These are phyloP conservation scores for Ceratobasidium sp. DNA, from an alignment of 1,284 basidiomycete species.

Conservation along the genomic window DNA sequence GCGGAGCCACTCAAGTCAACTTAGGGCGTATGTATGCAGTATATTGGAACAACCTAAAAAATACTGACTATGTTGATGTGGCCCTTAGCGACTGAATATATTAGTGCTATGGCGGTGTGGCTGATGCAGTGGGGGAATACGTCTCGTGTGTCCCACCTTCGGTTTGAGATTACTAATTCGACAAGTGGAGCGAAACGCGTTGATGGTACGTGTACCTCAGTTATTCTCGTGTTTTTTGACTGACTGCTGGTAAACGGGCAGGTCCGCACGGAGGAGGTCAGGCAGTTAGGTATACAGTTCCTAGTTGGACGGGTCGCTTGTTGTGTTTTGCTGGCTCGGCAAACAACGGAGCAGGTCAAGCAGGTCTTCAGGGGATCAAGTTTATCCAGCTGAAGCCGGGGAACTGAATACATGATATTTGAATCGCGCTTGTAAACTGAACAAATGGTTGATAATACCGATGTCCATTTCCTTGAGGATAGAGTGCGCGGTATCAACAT, in stretches of 20 bases:
- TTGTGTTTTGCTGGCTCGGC: not conserved
- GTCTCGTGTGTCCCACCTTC: not conserved
- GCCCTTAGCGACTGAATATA: not conserved
- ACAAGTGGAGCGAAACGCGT: conserved; percentile 4
- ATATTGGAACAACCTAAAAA: not conserved
- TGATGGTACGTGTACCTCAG: not conserved
- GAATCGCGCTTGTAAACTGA: not conserved
- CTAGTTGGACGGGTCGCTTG: not conserved
- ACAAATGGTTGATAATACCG: not conserved
- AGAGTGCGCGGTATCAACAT: too few species aligned
- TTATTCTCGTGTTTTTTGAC: too few species aligned
- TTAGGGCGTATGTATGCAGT: not conserved
- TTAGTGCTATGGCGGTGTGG: not conserved
- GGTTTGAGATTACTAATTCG: conserved; percentile 3
- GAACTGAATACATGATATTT: not conserved
- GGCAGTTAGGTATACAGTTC: not conserved
- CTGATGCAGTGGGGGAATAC: not conserved
- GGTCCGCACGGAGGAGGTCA: not conserved
- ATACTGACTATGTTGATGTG: not conserved
- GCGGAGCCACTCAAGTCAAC: not conserved
- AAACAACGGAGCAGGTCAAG: not conserved
- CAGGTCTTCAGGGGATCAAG: not conserved
- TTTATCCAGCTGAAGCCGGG: not conserved
- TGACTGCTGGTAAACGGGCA: not conserved
- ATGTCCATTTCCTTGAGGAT: not conserved